These are phyloP conservation scores for Beauveria australis DNA, from an alignment of 2,329 filamentous ascomycete species.

Conservation along the genomic window DNA sequence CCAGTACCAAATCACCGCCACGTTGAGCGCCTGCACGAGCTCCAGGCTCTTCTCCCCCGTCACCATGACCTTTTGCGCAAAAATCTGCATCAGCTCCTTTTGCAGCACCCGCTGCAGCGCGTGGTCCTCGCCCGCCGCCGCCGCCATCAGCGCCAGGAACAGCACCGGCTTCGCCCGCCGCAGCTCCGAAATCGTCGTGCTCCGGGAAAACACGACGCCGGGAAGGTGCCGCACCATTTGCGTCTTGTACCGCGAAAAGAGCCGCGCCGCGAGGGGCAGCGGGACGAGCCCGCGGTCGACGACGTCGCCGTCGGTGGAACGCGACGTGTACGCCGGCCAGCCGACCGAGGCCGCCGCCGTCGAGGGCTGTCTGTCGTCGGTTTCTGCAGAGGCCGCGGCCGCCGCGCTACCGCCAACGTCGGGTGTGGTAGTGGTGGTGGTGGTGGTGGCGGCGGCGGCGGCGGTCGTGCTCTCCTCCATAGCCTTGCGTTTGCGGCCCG, in stretches of 20 bases:
- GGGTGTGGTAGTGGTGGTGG: too few species aligned
- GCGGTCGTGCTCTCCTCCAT: neutral
- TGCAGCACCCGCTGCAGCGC: conserved; percentile 53
- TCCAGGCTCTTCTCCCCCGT: conserved; percentile 76
- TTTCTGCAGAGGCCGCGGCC: neutral
- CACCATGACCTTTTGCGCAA: conserved; percentile 67
- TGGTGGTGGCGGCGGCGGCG: too few species aligned
- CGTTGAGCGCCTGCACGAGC: conserved; percentile 68
- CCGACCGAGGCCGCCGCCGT: conserved; percentile 8
- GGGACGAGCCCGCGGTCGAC: conserved; percentile 53
- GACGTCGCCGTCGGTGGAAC: conserved; percentile 35
- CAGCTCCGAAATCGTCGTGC: conserved; percentile 45
- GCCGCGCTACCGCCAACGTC: neutral
- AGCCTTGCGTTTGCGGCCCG: conserved; percentile 25
- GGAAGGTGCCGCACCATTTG: conserved; percentile 55
- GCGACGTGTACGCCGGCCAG: conserved; percentile 16
- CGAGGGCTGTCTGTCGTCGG: conserved; percentile 7
- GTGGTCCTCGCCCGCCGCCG: conserved; percentile 50
- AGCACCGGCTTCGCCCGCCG: conserved; percentile 54
- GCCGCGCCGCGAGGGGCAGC: conserved; percentile 42
- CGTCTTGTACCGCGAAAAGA: conserved; percentile 51
- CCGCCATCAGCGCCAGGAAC: conserved; percentile 64
- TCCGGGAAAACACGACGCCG: conserved; percentile 50
- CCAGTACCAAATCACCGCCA: conserved; percentile 77
- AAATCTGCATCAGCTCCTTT: conserved; percentile 60